These are phyloP conservation scores for Nakazawaea siamensis DNA, from an alignment of 805 yeast genomes.

Conservation along the genomic window DNA sequence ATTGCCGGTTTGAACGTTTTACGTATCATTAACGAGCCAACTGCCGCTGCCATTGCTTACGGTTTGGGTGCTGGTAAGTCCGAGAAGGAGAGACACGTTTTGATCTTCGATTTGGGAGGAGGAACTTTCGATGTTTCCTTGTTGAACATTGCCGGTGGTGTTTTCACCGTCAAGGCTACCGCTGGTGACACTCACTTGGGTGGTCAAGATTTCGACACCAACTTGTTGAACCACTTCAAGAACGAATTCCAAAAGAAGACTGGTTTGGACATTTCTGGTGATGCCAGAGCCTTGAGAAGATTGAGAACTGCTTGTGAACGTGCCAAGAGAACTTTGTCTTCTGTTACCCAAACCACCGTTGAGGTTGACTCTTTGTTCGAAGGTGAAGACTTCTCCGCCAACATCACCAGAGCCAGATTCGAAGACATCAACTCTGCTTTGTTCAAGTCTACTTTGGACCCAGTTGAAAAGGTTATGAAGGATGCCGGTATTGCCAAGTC, in stretches of 20 bases:
- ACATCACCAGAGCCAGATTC: constrained; percentile 96
- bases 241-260: constrained; percentile 89
- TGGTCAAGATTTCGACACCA: constrained; percentile 98
- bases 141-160: constrained; percentile 90
- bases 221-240: constrained; percentile 88
- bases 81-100: constrained; percentile 77
- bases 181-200: constrained; percentile 99
- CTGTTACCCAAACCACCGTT: constrained; percentile 91
- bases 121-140: constrained; percentile 98
- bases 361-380: constrained; percentile 93
- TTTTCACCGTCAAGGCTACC: constrained; percentile 94
- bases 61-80: constrained; percentile 91
- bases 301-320: constrained; percentile 98
- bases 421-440: constrained; percentile 91
- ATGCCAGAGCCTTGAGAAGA: constrained; percentile 96
- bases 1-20: constrained; percentile 72
- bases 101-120: constrained; percentile 96
- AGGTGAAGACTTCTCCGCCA: constrained; percentile 92
- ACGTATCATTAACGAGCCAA: constrained; percentile 74
- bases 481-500: constrained; percentile 83
- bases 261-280: constrained; percentile 80
- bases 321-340: constrained; percentile 96
- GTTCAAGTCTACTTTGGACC: constrained; percentile 89
- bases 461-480: constrained; percentile 92
- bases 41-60: constrained; percentile 98